Base-by-base conservation (phyloP, 768 basidiomycete genomes). In the Mycena galericulata region DNA sequence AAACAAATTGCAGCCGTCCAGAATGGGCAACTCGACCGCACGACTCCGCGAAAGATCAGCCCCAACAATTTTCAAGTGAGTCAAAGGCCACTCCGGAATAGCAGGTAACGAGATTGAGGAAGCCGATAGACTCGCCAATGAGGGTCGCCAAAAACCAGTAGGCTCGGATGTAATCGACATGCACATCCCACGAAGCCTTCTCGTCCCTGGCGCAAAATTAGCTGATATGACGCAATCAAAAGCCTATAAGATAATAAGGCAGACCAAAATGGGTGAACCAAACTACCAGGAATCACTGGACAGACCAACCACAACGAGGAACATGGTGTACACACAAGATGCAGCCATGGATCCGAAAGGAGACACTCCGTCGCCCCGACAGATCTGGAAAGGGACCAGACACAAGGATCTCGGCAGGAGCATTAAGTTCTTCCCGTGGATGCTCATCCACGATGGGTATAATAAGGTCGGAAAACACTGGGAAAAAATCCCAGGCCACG, bases 31-130 rank as follows among this genome's bases (percentile, higher is more conserved):
- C 47, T 62, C 30, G 15, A 32, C 26, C 8, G 34, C 49, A 27
- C 43, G 30, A 4, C 54, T 79, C 2, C 11, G 73, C 17, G 1
- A 9, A 3, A 30, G 73, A 8, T 30, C 65, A 0, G 74, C 77
- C 2, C 43, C 50, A 0, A 78, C 77, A 7, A 10, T 12, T 4
- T 71, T 79, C 29, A 38, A 70, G 50, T 78, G 78, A 76, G 56
- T 72, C 2, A 78, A 77, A 65, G 78, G 78, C 0, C 77, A 79
- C 55, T 27, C 45, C 5, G 68, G 65, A 0, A 36, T 50, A 7
- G 7, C 2, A 0, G 77, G 76, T 11, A 79, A 79, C n/a, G n/a
- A n/a, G n/a, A n/a, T n/a, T 43, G 74, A 78, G 41, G 46, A n/a
- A 0, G 78, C 77, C 1, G 38, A 38, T 17, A 38, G 17, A 17